These are phyloP conservation scores for Citrus sp. DNA, from an alignment of 345 rosid genomes.

Conservation along the genomic window DNA sequence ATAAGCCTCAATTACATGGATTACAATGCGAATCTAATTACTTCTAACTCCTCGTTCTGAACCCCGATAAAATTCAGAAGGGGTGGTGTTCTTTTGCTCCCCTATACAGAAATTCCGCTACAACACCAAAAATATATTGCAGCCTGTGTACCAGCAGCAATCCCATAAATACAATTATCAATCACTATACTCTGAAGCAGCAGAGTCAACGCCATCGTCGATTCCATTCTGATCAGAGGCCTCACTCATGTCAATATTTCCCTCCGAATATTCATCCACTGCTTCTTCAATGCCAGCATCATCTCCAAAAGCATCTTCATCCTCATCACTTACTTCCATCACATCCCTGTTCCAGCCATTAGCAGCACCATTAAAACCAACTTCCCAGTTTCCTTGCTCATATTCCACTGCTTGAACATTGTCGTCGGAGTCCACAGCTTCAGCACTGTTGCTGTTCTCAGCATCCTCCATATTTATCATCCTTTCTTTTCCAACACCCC, in stretches of 20 bases:
- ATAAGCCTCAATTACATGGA: slow-evolving; percentile 14
- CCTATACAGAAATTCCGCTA: slow-evolving; percentile 12
- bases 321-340: slow-evolving; percentile 59
- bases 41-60: slow-evolving; percentile 12
- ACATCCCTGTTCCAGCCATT: slow-evolving; percentile 49
- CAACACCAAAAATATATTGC: slow-evolving; percentile 22
- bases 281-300: slow-evolving; percentile 29
- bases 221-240: slow-evolving; percentile 43
- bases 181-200: slow-evolving; percentile 73
- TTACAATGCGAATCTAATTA: slow-evolving; percentile 9
- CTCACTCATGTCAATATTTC: slow-evolving; percentile 44
- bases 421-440: slow-evolving; percentile 63
- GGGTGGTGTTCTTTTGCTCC: not conserved
- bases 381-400: slow-evolving; percentile 58
- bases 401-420: slow-evolving; percentile 48
- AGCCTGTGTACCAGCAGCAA: slow-evolving; percentile 5
- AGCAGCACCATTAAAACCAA: slow-evolving; percentile 25
- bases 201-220: slow-evolving; percentile 43
- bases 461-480: slow-evolving; percentile 40
- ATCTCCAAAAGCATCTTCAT: slow-evolving; percentile 42
- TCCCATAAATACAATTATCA: slow-evolving; percentile 12
- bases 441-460: slow-evolving; percentile 61
- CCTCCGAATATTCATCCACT: slow-evolving; percentile 44
- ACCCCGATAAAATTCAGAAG: not conserved
- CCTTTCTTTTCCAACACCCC: slow-evolving; percentile 37